phyloP scores from a whole-genome alignment of 2,329 filamentous ascomycete species.

The Pestalotiopsis sp. region DNA sequence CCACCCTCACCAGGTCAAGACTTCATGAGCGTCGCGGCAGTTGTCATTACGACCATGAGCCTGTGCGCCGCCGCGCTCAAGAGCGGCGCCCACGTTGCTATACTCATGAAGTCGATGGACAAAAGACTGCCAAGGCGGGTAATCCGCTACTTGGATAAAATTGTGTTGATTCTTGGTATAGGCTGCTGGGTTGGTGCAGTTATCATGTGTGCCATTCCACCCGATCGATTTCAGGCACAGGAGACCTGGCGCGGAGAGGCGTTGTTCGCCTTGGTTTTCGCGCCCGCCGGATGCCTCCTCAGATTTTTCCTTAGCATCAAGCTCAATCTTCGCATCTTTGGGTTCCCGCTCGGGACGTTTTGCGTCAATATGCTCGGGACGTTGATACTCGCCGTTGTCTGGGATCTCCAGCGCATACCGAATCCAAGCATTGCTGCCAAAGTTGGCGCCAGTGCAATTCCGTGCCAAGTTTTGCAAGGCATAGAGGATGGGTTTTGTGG shows the following conservation, averaged over 20 bases:
- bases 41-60: slow-evolving; percentile 57
- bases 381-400: slow-evolving; percentile 8
- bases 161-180: background rate
- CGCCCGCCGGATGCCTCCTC: slow-evolving; percentile 61
- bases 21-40: slow-evolving; percentile 61
- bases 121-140: slow-evolving; percentile 29
- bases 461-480: background rate
- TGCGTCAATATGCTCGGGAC: slow-evolving; percentile 42
- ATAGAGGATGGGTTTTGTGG: slow-evolving; percentile 1
- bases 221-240: slow-evolving; percentile 34
- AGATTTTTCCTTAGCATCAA: slow-evolving; percentile 60
- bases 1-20: slow-evolving; percentile 27
- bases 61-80: slow-evolving; percentile 58
- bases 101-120: slow-evolving; percentile 45
- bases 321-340: slow-evolving; percentile 54
- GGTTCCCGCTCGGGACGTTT: slow-evolving; percentile 69
- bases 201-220: slow-evolving; percentile 59
- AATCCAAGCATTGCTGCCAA: background rate
- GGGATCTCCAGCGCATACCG: slow-evolving; percentile 14
- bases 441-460: background rate
- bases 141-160: background rate
- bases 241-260: slow-evolving; percentile 60
- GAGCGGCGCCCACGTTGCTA: slow-evolving; percentile 61
- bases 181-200: slow-evolving; percentile 63
- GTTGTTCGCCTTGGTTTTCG: slow-evolving; percentile 68